Evolutionary conservation across 2,329 filamentous ascomycete genomes (phyloP), one percentile per base, ranked within the genome.

Genomic region (Aspergillus pseudoterreus): DNA sequence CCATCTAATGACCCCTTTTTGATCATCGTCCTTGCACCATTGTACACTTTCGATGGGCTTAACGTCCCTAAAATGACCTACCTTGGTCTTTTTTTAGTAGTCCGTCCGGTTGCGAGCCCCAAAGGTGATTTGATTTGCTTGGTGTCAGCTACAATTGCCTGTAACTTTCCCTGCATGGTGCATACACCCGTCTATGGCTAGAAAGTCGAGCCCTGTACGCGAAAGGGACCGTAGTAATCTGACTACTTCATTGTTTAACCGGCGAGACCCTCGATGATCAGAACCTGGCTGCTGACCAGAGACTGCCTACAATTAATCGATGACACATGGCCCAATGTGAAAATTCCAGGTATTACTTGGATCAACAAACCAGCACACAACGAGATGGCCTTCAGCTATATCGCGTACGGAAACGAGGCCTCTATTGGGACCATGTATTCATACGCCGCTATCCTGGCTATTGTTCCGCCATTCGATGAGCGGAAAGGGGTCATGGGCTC

Each of bases 341-440:
- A 30, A 4, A 14, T 61, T n/a, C 45, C 42, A 1, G 51, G 52
- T 2, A 57, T 65, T 6, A 62, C 51, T 10, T 66, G 62, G 64
- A 47, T 67, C 14, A 54, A 51, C 2, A 33, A 50, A 3, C 57
- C 55, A 11, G 59, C 49, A 19, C 52, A 66, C 15, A 2, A 32
- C 17, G 47, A 65, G 42, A 49, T 52, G 52, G 63, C 61, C 1
- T 54, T 65, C 6, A 49, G 43, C 8, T 45, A 62, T 24, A 3
- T 65, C 2, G 43, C 45, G 6, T 63, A 64, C 38, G 63, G 63
- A 2, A 65, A 68, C 12, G 30, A 66, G 12, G 9, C 58, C 10
- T 27, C 43, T 0, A 22, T 59, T 6, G 45, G n/a, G 1, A 50
- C 45, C 2, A 6, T 46, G 1, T 66, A 65, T 36, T 66, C 60